Base-by-base conservation (phyloP, 176 grass and related monocot genomes). In the Eragrostis curvula region DNA sequence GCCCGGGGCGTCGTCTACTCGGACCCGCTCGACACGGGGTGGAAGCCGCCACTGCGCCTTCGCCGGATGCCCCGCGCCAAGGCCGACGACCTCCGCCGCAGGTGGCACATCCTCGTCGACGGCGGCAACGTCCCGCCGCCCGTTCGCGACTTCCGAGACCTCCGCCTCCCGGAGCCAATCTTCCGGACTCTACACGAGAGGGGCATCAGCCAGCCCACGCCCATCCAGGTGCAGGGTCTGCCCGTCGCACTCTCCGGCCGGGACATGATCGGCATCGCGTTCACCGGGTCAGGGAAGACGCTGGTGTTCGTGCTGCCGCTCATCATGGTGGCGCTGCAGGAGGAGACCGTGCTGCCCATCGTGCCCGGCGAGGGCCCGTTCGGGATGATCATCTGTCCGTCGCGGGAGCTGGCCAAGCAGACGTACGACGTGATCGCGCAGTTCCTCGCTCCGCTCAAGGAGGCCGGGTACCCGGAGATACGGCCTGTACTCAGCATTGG, bases 211-310 rank as follows among this genome's bases (percentile, higher is more conserved):
- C 92, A 86, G 70, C 96, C 96, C n/a, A 98, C 96, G 9, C 96
- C 96, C 3, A 98, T 98, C 85, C 96, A 98, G 88, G 89, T 91
- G 59, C 96, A 98, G 70, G 96, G 96, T 0, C 79, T 98, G 5
- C 96, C 96, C 0, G 89, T 98, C 1, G 77, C 88, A 71, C 91
- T 98, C 15, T 91, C 96, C 0, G 96, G 96, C 3, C 81, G 96
- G 1, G 96, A 98, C 68, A 95, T 98, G 92, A 98, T 95, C 9
- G 93, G 96, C n/a, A 88, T 98, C 5, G 96, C 93, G 0, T 98
- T 91, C 86, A 98, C 96, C 0, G 96, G 96, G 3, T 98, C 96
- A 0, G 93, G 96, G 40, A 98, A 98, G 76, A 98, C 90, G 3
- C 51, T 98, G 4, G 93, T 93, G 27, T 98, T 98, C 51, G 96